These are phyloP conservation scores for Talaromyces sp. DNA, from an alignment of 2,329 filamentous ascomycete species.

Conservation along the genomic window DNA sequence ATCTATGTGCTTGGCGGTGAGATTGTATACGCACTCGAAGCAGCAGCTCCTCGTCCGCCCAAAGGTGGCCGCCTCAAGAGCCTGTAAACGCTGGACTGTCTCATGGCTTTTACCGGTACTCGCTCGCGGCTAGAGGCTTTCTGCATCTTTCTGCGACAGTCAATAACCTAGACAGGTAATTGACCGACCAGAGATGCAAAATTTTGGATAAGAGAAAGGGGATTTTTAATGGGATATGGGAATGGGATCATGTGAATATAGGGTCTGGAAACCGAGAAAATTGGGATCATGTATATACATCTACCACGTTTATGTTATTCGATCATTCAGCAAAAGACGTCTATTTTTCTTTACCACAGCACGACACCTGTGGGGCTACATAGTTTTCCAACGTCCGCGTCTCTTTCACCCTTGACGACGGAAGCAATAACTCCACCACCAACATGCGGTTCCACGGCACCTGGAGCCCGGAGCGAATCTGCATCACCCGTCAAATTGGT, in stretches of 20 bases:
- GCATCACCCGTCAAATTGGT: slow-evolving; percentile 22
- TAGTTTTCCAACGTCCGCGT: slow-evolving; percentile 35
- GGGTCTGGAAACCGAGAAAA: not conserved
- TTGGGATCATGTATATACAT: not conserved
- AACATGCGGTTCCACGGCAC: slow-evolving; percentile 14
- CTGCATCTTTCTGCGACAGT: not conserved
- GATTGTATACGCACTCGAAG: slow-evolving; percentile 54
- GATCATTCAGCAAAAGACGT: not conserved
- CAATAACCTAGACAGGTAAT: not conserved
- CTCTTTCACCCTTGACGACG: slow-evolving; percentile 37
- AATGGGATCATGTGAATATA: not conserved
- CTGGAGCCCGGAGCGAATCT: slow-evolving; percentile 11
- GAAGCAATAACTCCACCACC: slow-evolving; percentile 35
- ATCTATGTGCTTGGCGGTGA: slow-evolving; percentile 55
- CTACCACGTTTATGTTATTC: not conserved
- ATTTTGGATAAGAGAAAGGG: not conserved
- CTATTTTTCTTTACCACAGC: not conserved
- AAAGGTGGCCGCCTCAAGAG: slow-evolving; percentile 24
- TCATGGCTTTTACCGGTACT: not conserved
- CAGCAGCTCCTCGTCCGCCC: slow-evolving; percentile 18
- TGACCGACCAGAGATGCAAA: not conserved
- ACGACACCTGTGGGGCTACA: not conserved
- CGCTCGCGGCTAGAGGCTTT: not conserved
- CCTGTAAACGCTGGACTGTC: not conserved
- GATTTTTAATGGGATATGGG: not conserved